Base-by-base conservation (phyloP, 2,329 filamentous ascomycete species). In the Pseudogymnoascus sp. region DNA sequence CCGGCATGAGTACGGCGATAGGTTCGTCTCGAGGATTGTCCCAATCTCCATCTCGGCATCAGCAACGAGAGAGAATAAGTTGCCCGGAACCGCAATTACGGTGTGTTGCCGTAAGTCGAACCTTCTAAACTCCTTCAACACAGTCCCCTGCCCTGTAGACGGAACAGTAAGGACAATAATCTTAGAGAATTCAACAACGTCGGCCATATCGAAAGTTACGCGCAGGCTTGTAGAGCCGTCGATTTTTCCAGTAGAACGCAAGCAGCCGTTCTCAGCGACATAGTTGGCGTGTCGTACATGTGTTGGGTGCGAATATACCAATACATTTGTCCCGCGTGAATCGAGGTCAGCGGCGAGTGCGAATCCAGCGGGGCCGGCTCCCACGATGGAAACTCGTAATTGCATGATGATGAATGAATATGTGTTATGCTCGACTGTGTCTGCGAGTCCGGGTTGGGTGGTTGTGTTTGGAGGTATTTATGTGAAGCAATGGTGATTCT, bases 31-130 rank as follows among this genome's bases (percentile, higher is more conserved):
- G 37, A 69, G 61, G 18, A 69, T 68, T 35, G 66, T 63, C 35
- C 60, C 64, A 3, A 65, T 59, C 25, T 67, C 42, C 5, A 69
- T 60, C 12, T 60, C 37, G 2, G 63, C 58, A 5, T 63, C 63
- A 1, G 63, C 65, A 15, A 68, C 61, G 9, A 70, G 62, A 1
- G 65, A 65, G 39, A 70, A 68, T 3, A 70, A 59, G 42, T 70
- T 70, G 0, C 69, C 69, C 0, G 68, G 68, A 6, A 68, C 60
- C 2, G 68, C 68, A 58, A 70, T 66, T 27, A 70, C 62, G 9
- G 65, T 55, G 15, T 55, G 48, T n/a, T 55, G n/a, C 5, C 2
- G 13, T 5, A 55, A 10, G 4, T 55, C 48, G 3, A 55, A 55
- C 10, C 13, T n/a, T 4, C 33, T 55, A 21, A 55, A 35, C 15